Evolutionary conservation across 1,284 basidiomycete species (phyloP).

Genomic region (Afroboletus lepidellus): DNA sequence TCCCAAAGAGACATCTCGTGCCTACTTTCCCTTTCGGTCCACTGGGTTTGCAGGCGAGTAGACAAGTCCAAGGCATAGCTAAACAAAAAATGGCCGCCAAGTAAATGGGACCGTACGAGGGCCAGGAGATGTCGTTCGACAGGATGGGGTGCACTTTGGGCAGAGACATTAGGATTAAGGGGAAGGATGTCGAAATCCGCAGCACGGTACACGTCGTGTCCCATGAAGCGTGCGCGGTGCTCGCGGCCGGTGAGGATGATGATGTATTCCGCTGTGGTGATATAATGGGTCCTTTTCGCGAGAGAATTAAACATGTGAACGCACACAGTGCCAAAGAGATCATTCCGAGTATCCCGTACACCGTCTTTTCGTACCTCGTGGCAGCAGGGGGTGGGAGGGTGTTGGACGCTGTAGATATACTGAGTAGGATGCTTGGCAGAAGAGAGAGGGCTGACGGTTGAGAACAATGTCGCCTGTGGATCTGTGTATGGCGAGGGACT

Average conservation of each 20-base stretch:
- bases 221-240: constrained; percentile 76
- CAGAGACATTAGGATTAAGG: constrained; percentile 67
- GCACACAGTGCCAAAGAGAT: constrained; percentile 84
- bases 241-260: constrained; percentile 87
- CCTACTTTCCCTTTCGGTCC: constrained; percentile 51
- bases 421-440: background rate
- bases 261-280: constrained; percentile 80
- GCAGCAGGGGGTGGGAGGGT: constrained; percentile 51
- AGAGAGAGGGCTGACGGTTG: constrained; percentile 48
- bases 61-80: constrained; percentile 93
- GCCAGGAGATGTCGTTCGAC: constrained; percentile 87
- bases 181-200: constrained; percentile 93
- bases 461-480: constrained; percentile 70
- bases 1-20: constrained; percentile 69
- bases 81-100: constrained; percentile 82
- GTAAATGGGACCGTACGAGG: constrained; percentile 85
- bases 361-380: constrained; percentile 56
- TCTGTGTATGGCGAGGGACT: constrained; percentile 68
- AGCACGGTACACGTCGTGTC: constrained; percentile 85
- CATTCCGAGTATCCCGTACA: constrained; percentile 86
- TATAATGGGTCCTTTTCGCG: constrained; percentile 3
- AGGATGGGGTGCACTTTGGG: constrained; percentile 70
- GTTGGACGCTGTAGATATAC: constrained; percentile 47
- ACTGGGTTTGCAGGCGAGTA: constrained; percentile 84
- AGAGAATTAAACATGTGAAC: constrained; percentile 32